These are phyloP conservation scores for Asterophora lycoperdoides DNA, from an alignment of 768 basidiomycete species.

Conservation along the genomic window DNA sequence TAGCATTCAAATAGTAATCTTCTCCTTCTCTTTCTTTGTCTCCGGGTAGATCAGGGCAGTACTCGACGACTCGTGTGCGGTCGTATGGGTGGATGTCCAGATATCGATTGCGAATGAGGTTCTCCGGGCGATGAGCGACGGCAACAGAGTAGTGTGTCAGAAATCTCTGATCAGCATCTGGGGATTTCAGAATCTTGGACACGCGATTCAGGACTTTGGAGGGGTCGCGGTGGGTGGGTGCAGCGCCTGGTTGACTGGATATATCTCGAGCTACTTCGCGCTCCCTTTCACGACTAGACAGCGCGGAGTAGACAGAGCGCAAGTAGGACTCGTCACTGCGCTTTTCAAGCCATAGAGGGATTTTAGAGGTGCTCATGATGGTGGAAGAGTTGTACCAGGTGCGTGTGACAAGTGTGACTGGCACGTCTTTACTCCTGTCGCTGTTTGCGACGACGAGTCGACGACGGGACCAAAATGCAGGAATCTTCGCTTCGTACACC, in stretches of 20 bases:
- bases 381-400: not conserved
- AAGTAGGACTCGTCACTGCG: conserved; percentile 6
- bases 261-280: conserved; percentile 13
- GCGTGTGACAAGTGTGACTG: conserved; percentile 1
- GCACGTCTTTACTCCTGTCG: not conserved
- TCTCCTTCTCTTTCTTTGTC: conserved; percentile 15
- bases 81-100: conserved; percentile 75
- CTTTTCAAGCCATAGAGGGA: conserved; percentile 16
- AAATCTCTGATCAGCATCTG: not conserved
- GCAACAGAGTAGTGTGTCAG: conserved; percentile 52
- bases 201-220: not conserved
- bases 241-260: not conserved
- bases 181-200: not conserved
- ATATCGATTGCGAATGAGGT: conserved; percentile 63
- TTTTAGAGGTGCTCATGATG: conserved; percentile 1
- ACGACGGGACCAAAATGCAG: conserved; percentile 13
- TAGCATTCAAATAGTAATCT: conserved; percentile 75
- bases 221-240: not conserved
- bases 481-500: conserved; percentile 21
- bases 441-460: conserved; percentile 5
- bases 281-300: conserved; percentile 13
- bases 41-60: conserved; percentile 14
- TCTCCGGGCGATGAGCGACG: conserved; percentile 40
- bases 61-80: conserved; percentile 66
- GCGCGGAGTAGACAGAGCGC: conserved; percentile 3